A percentile compares a stretch with the other conserved stretches of the same genome.
These are phyloP conservation scores for Chlamydomonas applanata DNA, from an alignment of 139 green algal genomes.

Conservation along the genomic window DNA sequence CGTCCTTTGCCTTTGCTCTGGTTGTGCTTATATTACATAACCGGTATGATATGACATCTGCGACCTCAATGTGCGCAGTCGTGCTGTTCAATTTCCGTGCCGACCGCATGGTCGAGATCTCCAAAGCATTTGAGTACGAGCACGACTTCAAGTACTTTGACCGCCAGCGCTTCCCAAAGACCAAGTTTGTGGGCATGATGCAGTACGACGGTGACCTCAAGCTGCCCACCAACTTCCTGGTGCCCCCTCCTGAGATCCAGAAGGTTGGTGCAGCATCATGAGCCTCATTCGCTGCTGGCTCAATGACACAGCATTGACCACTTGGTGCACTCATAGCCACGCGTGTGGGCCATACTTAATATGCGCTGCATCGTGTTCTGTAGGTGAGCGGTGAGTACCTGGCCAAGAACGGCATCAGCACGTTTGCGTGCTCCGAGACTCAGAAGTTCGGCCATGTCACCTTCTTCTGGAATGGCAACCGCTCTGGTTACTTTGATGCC, in stretches of 20 bases:
- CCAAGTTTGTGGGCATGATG: slow-evolving; percentile 92
- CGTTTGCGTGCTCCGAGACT: slow-evolving; percentile 94
- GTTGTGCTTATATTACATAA: too few species aligned
- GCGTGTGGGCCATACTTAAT: too few species aligned
- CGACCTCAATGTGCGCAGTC: slow-evolving; percentile 38
- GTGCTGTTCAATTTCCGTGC: slow-evolving; percentile 96
- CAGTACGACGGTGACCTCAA: slow-evolving; percentile 98
- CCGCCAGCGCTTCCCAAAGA: slow-evolving; percentile 69
- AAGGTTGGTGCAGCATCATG: slow-evolving; percentile 13
- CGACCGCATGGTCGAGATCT: slow-evolving; percentile 92
- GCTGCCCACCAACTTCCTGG: slow-evolving; percentile 89
- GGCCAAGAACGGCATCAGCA: slow-evolving; percentile 77
- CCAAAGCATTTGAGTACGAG: slow-evolving; percentile 93
- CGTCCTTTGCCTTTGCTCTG: too few species aligned
- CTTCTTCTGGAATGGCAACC: slow-evolving; percentile 99
- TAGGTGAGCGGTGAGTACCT: slow-evolving; percentile 80
- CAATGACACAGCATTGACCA: too few species aligned
- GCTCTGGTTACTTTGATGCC: slow-evolving; percentile 89
- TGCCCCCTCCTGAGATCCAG: slow-evolving; percentile 85
- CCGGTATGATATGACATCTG: too few species aligned
- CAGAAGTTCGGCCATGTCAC: slow-evolving; percentile 96
- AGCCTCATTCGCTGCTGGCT: neutral
- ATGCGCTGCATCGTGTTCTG: too few species aligned
- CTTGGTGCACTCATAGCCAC: too few species aligned
- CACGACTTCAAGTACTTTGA: slow-evolving; percentile 73